These are phyloP conservation scores for Stropharia rugosoannulata DNA, from an alignment of 768 basidiomycete genomes.

Conservation along the genomic window DNA sequence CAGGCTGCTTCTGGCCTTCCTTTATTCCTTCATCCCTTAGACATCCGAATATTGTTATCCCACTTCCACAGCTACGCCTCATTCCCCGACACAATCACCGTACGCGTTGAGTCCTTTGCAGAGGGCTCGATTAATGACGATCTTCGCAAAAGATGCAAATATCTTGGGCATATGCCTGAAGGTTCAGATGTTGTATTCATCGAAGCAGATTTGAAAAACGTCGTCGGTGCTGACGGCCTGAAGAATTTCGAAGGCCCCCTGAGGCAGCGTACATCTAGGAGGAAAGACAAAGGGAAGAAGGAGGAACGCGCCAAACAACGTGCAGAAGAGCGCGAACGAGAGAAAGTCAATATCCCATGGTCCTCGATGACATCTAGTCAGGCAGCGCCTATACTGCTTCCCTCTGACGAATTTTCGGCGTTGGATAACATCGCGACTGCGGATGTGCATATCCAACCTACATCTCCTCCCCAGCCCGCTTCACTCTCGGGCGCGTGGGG, in stretches of 20 bases:
- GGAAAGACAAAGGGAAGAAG: constrained; percentile 80
- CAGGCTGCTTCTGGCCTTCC: constrained; percentile 91
- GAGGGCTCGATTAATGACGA: constrained; percentile 91
- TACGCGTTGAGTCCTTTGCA: constrained; percentile 75
- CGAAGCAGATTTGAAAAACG: constrained; percentile 78
- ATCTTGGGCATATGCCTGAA: constrained; percentile 89
- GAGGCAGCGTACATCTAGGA: constrained; percentile 66
- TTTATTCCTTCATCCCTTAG: constrained; percentile 92
- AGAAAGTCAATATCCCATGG: constrained; percentile 42
- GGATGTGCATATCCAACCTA: not conserved
- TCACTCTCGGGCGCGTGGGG: constrained; percentile 67
- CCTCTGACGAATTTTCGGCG: constrained; percentile 22
- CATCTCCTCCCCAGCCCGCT: constrained; percentile 1
- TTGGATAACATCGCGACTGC: constrained; percentile 8
- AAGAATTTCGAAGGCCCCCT: constrained; percentile 84
- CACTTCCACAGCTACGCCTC: constrained; percentile 79
- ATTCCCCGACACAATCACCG: constrained; percentile 80
- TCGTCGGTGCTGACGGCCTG: constrained; percentile 75
- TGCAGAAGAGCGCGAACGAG: constrained; percentile 76
- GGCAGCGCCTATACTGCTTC: constrained; percentile 16
- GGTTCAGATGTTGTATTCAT: constrained; percentile 93
- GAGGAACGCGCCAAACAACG: constrained; percentile 82
- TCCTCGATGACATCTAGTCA: constrained; percentile 11
- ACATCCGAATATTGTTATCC: constrained; percentile 88
- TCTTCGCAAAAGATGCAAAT: constrained; percentile 92